Conservation (phyloP, 2,329 filamentous ascomycete species). For the Alternaria sp. region DNA sequence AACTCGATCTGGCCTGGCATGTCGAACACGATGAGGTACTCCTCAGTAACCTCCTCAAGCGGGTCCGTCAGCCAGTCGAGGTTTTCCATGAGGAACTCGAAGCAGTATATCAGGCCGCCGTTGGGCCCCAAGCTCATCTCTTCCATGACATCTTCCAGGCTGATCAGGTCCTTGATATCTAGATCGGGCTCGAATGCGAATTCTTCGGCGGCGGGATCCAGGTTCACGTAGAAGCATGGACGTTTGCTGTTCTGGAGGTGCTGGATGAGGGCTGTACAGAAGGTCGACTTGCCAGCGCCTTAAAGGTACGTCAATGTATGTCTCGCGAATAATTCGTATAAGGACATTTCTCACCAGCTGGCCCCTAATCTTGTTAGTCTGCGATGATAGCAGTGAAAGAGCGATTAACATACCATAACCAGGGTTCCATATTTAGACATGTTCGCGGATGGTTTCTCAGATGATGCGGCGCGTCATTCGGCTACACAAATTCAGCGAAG, state of each 20-base stretch:
- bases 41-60: conserved; percentile 86
- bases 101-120: conserved; percentile 93
- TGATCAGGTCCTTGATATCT: conserved; percentile 95
- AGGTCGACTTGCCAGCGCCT: conserved; percentile 93
- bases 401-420: conserved; percentile 71
- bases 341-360: conserved; percentile 64
- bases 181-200: conserved; percentile 93
- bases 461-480: conserved; percentile 14
- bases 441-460: conserved; percentile 31
- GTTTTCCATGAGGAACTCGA: conserved; percentile 94
- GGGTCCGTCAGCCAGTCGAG: conserved; percentile 89
- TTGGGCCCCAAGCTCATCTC: conserved; percentile 91
- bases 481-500: not conserved
- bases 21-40: conserved; percentile 97
- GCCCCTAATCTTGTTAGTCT: conserved; percentile 63
- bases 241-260: conserved; percentile 89
- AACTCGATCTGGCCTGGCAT: conserved; percentile 99
- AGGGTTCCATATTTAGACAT: conserved; percentile 97
- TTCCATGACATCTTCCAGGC: conserved; percentile 95
- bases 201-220: conserved; percentile 92
- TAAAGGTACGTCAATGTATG: no score
- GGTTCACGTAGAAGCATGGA: conserved; percentile 98
- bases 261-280: conserved; percentile 91
- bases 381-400: not conserved
- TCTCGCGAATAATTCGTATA: no score